These are phyloP conservation scores for Acanthamoeba sp. DNA, from an alignment of 208 protist species.

Conservation along the genomic window DNA sequence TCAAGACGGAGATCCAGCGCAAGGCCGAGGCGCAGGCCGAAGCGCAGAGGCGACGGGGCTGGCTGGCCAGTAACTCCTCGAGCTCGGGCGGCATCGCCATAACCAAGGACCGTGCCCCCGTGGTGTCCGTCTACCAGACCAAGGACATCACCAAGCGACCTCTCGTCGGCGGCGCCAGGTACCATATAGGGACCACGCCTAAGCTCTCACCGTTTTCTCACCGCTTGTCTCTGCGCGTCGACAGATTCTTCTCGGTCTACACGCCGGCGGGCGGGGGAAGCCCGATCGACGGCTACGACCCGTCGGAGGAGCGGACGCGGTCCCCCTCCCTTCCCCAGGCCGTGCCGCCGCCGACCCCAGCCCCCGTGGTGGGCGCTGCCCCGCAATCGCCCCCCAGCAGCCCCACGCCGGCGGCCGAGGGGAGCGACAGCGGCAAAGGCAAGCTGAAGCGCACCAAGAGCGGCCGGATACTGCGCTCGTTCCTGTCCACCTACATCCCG, in stretches of 20 bases:
- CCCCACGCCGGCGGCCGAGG: not conserved
- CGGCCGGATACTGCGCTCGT: not conserved
- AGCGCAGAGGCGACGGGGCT: not conserved
- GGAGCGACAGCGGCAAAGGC: not conserved
- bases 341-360: not conserved
- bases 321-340: not conserved
- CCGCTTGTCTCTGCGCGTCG: too few species aligned
- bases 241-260: not conserved
- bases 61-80: not conserved
- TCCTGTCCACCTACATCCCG: constrained; percentile 12
- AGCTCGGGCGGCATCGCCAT: not conserved
- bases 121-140: not conserved
- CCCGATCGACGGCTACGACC: not conserved
- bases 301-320: not conserved
- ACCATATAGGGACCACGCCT: too few species aligned
- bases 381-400: not conserved
- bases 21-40: constrained; percentile 6
- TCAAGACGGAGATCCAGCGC: not conserved
- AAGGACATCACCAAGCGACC: not conserved
- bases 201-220: too few species aligned
- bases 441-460: constrained; percentile 22
- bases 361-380: not conserved
- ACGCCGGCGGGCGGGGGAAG: not conserved
- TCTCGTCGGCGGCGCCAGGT: constrained; percentile 1
- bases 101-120: not conserved